These are phyloP conservation scores for Barnettozyma wickerhamii DNA, from an alignment of 805 yeast species.

Conservation along the genomic window DNA sequence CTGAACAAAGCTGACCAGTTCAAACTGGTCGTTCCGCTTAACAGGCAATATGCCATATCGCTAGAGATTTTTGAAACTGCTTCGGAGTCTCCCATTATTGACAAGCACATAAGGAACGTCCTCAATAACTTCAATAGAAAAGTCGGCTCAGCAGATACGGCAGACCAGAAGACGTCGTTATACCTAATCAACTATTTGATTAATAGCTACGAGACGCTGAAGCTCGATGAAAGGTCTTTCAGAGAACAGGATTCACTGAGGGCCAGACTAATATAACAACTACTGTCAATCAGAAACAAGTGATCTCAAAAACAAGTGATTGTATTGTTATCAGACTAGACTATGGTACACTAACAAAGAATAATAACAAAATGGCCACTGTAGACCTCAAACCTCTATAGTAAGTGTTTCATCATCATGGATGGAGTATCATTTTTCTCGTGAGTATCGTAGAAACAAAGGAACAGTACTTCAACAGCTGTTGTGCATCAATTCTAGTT, in stretches of 20 bases:
- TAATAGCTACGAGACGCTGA: constrained; percentile 19
- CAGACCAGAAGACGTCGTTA: too few relatives aligned
- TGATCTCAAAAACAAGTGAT: too few relatives aligned
- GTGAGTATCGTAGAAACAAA: too few relatives aligned
- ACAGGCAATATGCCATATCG: constrained; percentile 8
- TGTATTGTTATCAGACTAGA: too few relatives aligned
- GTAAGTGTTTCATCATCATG: too few relatives aligned
- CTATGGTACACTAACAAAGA: too few relatives aligned
- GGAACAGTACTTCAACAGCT: too few relatives aligned
- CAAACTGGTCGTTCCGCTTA: constrained; percentile 18
- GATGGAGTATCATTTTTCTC: too few relatives aligned
- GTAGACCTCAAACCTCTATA: too few relatives aligned
- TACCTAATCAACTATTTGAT: constrained; percentile 20
- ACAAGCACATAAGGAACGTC: constrained; percentile 9
- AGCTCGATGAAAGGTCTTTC: constrained; percentile 11
- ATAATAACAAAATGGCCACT: not conserved
- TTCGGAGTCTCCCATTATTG: not conserved
- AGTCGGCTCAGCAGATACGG: constrained; percentile 6
- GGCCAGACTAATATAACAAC: constrained; percentile 4
- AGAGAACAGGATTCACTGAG: constrained; percentile 19
- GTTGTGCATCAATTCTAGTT: constrained; percentile 9
- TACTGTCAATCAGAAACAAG: too few relatives aligned
- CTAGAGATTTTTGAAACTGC: not conserved
- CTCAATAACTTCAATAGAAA: constrained; percentile 22
- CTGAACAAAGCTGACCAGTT: constrained; percentile 13